phyloP scores from a whole-genome alignment of 1,139 yeast species.

The Oligophagozyma castellii region DNA sequence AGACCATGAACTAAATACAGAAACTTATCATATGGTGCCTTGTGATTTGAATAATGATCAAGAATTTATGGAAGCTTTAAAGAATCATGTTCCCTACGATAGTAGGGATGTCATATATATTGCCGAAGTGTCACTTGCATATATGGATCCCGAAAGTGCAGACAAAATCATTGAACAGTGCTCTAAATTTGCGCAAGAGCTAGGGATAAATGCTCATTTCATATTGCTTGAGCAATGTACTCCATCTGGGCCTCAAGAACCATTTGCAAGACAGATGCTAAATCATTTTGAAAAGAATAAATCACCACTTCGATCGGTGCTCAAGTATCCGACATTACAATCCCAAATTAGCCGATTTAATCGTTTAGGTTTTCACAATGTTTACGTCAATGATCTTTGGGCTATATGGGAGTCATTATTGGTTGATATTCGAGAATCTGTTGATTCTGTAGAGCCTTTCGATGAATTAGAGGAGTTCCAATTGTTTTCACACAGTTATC shows the following conservation, averaged over 20 bases:
- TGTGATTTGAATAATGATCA: conserved; percentile 50
- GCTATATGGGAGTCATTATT: conserved; percentile 41
- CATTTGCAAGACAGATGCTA: conserved; percentile 66
- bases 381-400: conserved; percentile 42
- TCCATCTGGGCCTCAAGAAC: conserved; percentile 48
- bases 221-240: conserved; percentile 58
- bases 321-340: conserved; percentile 36
- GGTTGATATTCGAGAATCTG: conserved; percentile 28
- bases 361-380: conserved; percentile 33
- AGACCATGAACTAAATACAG: conserved; percentile 36
- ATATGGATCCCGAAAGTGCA: conserved; percentile 61
- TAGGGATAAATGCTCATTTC: conserved; percentile 48
- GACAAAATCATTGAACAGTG: conserved; percentile 47
- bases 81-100: conserved; percentile 11
- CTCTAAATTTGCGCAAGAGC: conserved; percentile 22
- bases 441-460: conserved; percentile 48
- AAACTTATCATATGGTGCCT: conserved; percentile 46
- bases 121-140: conserved; percentile 75
- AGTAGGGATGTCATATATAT: conserved; percentile 41
- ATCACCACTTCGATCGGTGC: conserved; percentile 58
- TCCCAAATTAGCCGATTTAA: conserved; percentile 41
- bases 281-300: conserved; percentile 53
- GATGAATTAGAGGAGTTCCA: conserved; percentile 81
- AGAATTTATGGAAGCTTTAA: conserved; percentile 30
- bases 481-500: conserved; percentile 64